Base-by-base conservation (phyloP, 2,329 filamentous ascomycete species). In the Pyrenochaeta sp. region DNA sequence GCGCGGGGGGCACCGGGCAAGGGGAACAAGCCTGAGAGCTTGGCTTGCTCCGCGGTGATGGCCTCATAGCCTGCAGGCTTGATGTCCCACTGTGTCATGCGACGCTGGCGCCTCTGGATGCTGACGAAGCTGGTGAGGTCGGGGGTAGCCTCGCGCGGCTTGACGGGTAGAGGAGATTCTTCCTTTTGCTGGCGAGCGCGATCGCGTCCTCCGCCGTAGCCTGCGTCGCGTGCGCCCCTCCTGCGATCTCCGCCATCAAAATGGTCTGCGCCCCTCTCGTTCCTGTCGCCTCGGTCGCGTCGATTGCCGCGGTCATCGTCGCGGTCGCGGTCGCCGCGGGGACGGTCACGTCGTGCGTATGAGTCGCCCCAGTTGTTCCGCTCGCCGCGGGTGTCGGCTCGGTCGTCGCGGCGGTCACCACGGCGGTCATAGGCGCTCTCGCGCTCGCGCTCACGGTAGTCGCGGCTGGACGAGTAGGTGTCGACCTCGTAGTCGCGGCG, bases 61-160 rank as follows among this genome's bases (percentile, higher is more conserved):
- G 94, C 96, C 68, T 99, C 95, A 67, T 99, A 99, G 30, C 94
- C 93, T 11, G 91, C 90, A 5, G 94, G 94, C 76, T 99, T 99
- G 72, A 99, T 96, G 71, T 99, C 95, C 94, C 94, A 99, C 73
- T 99, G 95, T 23, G 92, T 97, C 79, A 99, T 78, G 47, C 94
- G 88, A 60, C 95, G 87, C 79, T 92, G 94, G 62, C 93, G 87
- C 65, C 93, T 87, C 53, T 91, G 77, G 46, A 99, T 80, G 3
- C 90, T 83, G n/a, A 88, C 79, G 47, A 95, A 78, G 63, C 95
- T 85, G 48, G 92, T 95, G 67, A 99, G 78, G 71, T 99, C 95
- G 23, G 94, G 95, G 1, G 94, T 99, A 6, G 94, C 90, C 73
- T 99, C 94, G 71, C 90, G 88, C 77, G 93, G 94, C 78, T 95